Evolutionary conservation across 2,329 filamentous ascomycete genomes (phyloP).

Genomic region (Fusarium proliferatum): DNA sequence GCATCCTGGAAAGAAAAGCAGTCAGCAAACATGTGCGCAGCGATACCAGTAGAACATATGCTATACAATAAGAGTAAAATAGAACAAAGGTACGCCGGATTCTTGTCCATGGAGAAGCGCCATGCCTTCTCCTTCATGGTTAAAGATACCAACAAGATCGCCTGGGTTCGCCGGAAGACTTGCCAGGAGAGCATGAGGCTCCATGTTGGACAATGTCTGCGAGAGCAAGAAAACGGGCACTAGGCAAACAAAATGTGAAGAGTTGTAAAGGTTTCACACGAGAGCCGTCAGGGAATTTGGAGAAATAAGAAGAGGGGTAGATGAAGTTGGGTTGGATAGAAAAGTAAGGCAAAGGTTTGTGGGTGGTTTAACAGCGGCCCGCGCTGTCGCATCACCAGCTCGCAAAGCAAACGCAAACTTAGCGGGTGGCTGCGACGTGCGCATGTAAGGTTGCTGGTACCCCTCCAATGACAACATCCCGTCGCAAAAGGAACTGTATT

Average conservation of each 20-base stretch:
- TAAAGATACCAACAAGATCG: slow-evolving; percentile 40
- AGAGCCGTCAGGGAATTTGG: background rate
- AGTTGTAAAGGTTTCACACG: slow-evolving; percentile 1
- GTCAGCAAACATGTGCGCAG: slow-evolving; percentile 12
- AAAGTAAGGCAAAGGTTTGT: slow-evolving; percentile 5
- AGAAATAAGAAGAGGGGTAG: slow-evolving; percentile 1
- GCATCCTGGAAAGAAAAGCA: slow-evolving; percentile 64
- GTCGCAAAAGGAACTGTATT: slow-evolving; percentile 9
- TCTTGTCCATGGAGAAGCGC: slow-evolving; percentile 34
- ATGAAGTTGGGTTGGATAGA: background rate
- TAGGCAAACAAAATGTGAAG: background rate
- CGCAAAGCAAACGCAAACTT: slow-evolving; percentile 24
- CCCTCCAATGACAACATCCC: slow-evolving; percentile 9
- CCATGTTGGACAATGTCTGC: slow-evolving; percentile 20
- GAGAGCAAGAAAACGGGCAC: background rate
- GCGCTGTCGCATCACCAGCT: slow-evolving; percentile 27
- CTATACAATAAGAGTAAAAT: slow-evolving; percentile 43
- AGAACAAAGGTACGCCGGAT: slow-evolving; percentile 36
- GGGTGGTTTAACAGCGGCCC: slow-evolving; percentile 25
- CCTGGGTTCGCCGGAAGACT: slow-evolving; percentile 20
- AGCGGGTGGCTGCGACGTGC: slow-evolving; percentile 21
- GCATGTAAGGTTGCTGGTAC: slow-evolving; percentile 15
- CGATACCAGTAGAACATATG: background rate
- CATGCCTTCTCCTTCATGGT: slow-evolving; percentile 36
- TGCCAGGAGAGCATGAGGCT: slow-evolving; percentile 2